Evolutionary conservation across 2,329 filamentous ascomycete species (phyloP).

Genomic region (Verruconis gallopava): DNA sequence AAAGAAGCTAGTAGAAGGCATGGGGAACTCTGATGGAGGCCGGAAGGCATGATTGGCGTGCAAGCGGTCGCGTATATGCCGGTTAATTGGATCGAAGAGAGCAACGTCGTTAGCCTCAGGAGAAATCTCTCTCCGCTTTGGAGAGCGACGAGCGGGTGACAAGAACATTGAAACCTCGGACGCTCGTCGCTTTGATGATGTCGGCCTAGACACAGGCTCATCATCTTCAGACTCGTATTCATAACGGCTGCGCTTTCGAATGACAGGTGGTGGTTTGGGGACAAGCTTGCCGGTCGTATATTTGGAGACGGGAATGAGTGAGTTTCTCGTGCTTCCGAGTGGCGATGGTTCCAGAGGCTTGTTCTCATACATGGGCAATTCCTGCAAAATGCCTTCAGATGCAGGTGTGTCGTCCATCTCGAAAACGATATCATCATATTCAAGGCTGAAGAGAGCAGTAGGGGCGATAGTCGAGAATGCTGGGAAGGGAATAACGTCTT

Average conservation of each 20-base stretch:
- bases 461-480: slow-evolving; percentile 40
- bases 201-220: slow-evolving; percentile 15
- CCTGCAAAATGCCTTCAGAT: slow-evolving; percentile 63
- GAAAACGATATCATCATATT: slow-evolving; percentile 71
- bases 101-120: slow-evolving; percentile 68
- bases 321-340: slow-evolving; percentile 35
- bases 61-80: slow-evolving; percentile 75
- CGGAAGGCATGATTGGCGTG: slow-evolving; percentile 87
- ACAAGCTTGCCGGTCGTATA: slow-evolving; percentile 72
- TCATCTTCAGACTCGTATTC: slow-evolving; percentile 61
- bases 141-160: slow-evolving; percentile 26
- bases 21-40: slow-evolving; percentile 78
- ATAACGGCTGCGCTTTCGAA: slow-evolving; percentile 69
- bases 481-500: slow-evolving; percentile 22
- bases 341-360: slow-evolving; percentile 24
- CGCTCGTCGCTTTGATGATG: slow-evolving; percentile 23
- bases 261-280: slow-evolving; percentile 51
- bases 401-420: slow-evolving; percentile 60
- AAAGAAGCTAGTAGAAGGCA: slow-evolving; percentile 85
- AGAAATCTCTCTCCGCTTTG: slow-evolving; percentile 37
- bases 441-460: slow-evolving; percentile 71
- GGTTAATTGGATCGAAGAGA: slow-evolving; percentile 80
- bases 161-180: slow-evolving; percentile 31
- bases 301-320: slow-evolving; percentile 68
- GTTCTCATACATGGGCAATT: slow-evolving; percentile 67